These are phyloP conservation scores for Curvularia sp. DNA, from an alignment of 2,329 filamentous ascomycete species.

Conservation along the genomic window DNA sequence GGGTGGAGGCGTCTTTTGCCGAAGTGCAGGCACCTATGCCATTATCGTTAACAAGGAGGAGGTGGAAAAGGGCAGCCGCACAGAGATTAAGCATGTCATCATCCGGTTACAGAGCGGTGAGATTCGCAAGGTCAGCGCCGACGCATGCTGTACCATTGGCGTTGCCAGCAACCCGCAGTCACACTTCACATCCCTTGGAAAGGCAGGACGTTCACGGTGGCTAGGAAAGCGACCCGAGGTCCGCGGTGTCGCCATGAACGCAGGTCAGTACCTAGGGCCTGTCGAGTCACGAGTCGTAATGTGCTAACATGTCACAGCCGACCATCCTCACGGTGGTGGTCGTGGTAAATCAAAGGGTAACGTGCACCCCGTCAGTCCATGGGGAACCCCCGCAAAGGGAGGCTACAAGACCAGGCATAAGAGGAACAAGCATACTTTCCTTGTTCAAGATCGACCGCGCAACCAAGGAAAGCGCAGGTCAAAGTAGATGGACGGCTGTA, in stretches of 20 bases:
- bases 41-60: conserved; percentile 90
- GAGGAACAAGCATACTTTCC: conserved; percentile 89
- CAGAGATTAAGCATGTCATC: conserved; percentile 79
- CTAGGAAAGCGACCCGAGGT: conserved; percentile 94
- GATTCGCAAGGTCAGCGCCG: conserved; percentile 84
- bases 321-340: conserved; percentile 98
- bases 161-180: conserved; percentile 92
- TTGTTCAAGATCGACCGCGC: conserved; percentile 81
- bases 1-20: conserved; percentile 86
- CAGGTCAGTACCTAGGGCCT: conserved; percentile 60
- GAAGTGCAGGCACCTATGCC: conserved; percentile 91
- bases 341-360: conserved; percentile 99
- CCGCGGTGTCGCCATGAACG: conserved; percentile 98
- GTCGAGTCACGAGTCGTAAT: not conserved
- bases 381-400: conserved; percentile 89
- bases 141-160: conserved; percentile 94
- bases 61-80: conserved; percentile 62
- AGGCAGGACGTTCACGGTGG: conserved; percentile 93
- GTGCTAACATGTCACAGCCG: conserved; percentile 60
- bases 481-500: conserved; percentile 36
- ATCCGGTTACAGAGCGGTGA: conserved; percentile 92
- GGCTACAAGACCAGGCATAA: conserved; percentile 92
- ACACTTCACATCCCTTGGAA: conserved; percentile 89
- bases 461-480: conserved; percentile 86
- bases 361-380: conserved; percentile 90